Evolutionary conservation across 2,329 filamentous ascomycete species (phyloP), one percentile per base, ranked within the genome.

Genomic region (Tothia fuscella): DNA sequence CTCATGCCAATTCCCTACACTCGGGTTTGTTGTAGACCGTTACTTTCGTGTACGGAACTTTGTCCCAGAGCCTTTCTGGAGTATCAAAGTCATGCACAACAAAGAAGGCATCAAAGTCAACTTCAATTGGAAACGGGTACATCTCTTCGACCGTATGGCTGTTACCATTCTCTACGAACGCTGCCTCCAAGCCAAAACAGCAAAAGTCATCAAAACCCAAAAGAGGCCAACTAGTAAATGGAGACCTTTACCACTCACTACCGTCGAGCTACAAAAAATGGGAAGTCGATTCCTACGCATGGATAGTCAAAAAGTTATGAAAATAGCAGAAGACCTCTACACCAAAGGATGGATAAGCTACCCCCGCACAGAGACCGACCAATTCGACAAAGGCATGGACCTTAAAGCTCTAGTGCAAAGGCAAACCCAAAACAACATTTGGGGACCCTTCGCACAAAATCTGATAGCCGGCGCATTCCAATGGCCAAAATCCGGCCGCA

Each of bases 301-400:
- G 78, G 86, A 80, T 48, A 88, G 88, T 64, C 82, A 93, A 51
- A 74, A 81, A 46, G 85, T 93, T 33, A 95, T 98, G 88, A 80
- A 71, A 61, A 59, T 73, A 19, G 91, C 91, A 4, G 91, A 98
- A 60, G 68, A 69, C 4, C 73, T 98, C 2, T 98, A 98, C 65
- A 88, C 87, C 36, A 87, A 82, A 59, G 91, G 91, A 0, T 96
- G 88, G 63, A 94, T 98, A 61, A 95, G 88, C 60, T 98, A 98
- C 60, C 91, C 91, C 1, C 79, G 91, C 61, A 98, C 91, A 0
- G 91, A 98, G 60, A 98, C 91, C 0, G 91, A 98, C 59, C 82
- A 89, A 24, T 98, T 96, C 55, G 88, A 95, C 54, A 77, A 76
- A 52, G 89, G 74, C 4, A 95, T 96, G 66, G 80, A 96, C 56